Percentiles rank a stretch among this genome's conserved stretches.
Evolutionary conservation across 163 green algal genomes (phyloP).

Genomic region (Scenedesmus sp.): DNA sequence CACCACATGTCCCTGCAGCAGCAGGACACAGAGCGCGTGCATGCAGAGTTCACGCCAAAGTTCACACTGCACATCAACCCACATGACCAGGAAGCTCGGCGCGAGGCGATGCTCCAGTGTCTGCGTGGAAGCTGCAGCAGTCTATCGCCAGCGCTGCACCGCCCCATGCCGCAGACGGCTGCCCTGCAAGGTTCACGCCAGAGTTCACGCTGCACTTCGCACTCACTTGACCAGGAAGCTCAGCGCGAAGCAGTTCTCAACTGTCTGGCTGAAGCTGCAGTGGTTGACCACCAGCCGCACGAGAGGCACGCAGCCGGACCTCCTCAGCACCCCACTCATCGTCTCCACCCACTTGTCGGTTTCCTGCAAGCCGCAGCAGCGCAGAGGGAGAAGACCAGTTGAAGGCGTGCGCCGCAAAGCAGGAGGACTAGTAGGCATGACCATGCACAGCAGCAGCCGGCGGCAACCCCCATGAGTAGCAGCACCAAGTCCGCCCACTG

Average conservation of each 20-base stretch:
- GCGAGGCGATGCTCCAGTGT: constrained; percentile 90
- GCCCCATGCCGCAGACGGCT: not conserved
- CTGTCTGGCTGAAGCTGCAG: constrained; percentile 84
- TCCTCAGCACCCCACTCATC: not conserved
- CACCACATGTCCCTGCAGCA: not conserved
- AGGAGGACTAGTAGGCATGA: not conserved
- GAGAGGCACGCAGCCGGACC: constrained; percentile 28
- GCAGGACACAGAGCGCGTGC: too few species aligned
- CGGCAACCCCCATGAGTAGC: too few species aligned
- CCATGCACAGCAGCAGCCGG: not conserved
- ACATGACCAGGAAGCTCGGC: constrained; percentile 85
- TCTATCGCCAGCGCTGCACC: constrained; percentile 74
- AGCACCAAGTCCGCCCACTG: too few species aligned
- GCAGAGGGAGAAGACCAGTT: too few species aligned
- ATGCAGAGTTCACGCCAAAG: too few species aligned
- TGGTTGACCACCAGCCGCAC: constrained; percentile 82
- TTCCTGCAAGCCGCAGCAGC: constrained; percentile 16
- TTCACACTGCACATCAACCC: not conserved
- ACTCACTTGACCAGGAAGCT: constrained; percentile 83
- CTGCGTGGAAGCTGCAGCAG: constrained; percentile 80
- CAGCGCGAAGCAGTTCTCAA: constrained; percentile 92
- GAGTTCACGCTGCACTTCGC: not conserved
- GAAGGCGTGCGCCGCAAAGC: not conserved
- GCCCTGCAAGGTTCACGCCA: not conserved
- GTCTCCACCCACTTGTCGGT: constrained; percentile 9